A percentile compares a stretch with the other conserved stretches of the same genome.
phyloP scores from a whole-genome alignment of 768 basidiomycete genomes.

The Panellus pusillus region DNA sequence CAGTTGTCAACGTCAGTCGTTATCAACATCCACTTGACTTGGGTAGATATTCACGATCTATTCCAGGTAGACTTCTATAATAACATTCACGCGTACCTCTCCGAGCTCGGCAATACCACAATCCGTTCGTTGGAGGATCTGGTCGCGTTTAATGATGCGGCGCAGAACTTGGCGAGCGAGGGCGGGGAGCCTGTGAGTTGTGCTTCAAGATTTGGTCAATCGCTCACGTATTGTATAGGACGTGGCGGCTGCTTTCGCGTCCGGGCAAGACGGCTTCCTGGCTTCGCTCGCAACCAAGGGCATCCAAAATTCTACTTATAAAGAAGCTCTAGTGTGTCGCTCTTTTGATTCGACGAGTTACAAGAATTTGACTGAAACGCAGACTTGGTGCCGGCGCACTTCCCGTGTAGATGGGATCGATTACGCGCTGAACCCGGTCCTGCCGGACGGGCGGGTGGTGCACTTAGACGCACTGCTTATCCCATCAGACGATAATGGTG shows the following conservation, averaged over 20 bases:
- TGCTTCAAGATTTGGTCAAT: neutral
- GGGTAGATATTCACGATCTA: neutral
- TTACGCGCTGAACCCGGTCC: conserved; percentile 20
- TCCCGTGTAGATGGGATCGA: conserved; percentile 20
- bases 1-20: conserved; percentile 17
- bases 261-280: conserved; percentile 20
- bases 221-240: neutral
- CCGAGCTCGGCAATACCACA: conserved; percentile 20
- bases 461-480: conserved; percentile 21
- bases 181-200: conserved; percentile 15
- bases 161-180: conserved; percentile 11
- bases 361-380: neutral
- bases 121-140: conserved; percentile 20
- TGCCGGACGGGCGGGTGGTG: conserved; percentile 11
- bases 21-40: neutral
- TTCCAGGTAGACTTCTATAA: conserved; percentile 20
- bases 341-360: neutral
- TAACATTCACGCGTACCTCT: conserved; percentile 18
- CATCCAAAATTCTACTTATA: conserved; percentile 20
- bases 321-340: conserved; percentile 14
- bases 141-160: conserved; percentile 21
- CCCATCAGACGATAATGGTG: conserved; percentile 19
- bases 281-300: conserved; percentile 17
- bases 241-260: conserved; percentile 18
- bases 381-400: conserved; percentile 20